Evolutionary conservation across 495 filamentous ascomycete genomes (phyloP).

Genomic region (Pseudoneurospora amorphoporcata): DNA sequence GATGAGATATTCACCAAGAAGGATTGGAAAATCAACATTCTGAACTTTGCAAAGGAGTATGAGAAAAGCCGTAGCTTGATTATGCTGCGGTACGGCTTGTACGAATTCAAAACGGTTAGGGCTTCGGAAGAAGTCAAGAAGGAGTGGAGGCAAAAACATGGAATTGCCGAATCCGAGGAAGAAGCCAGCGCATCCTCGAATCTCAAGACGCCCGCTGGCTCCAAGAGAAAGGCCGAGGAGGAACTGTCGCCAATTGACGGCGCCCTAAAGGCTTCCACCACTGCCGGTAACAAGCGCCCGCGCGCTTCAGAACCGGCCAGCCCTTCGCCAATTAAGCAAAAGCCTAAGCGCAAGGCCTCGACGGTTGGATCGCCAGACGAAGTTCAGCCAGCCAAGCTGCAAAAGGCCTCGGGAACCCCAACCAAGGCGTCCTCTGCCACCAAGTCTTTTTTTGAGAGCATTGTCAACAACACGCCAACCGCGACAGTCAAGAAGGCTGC

Average conservation of each 20-base stretch:
- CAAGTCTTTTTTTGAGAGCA: slow-evolving; percentile 36
- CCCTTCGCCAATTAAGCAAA: slow-evolving; percentile 22
- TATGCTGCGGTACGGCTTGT: slow-evolving; percentile 42
- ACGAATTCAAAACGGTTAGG: slow-evolving; percentile 43
- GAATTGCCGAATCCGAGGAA: slow-evolving; percentile 29
- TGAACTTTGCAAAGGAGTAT: slow-evolving; percentile 43
- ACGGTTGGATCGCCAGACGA: slow-evolving; percentile 33
- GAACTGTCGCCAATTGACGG: slow-evolving; percentile 25
- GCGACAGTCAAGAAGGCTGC: slow-evolving; percentile 18
- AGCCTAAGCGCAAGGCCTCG: slow-evolving; percentile 35
- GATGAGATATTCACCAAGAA: slow-evolving; percentile 42
- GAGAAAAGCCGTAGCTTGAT: slow-evolving; percentile 44
- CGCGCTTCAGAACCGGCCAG: slow-evolving; percentile 21
- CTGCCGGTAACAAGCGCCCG: slow-evolving; percentile 33
- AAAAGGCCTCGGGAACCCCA: slow-evolving; percentile 36
- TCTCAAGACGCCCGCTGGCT: slow-evolving; percentile 9
- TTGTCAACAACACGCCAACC: slow-evolving; percentile 27
- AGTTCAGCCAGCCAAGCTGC: slow-evolving; percentile 50
- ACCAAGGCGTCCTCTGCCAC: slow-evolving; percentile 34
- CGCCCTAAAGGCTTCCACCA: slow-evolving; percentile 22
- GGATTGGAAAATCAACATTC: slow-evolving; percentile 42
- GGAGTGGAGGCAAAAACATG: slow-evolving; percentile 38
- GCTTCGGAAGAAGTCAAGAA: slow-evolving; percentile 36
- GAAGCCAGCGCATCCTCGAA: slow-evolving; percentile 9
- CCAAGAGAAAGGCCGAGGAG: slow-evolving; percentile 39